Percentiles rank a stretch among this genome's conserved stretches.
These are phyloP conservation scores for Apiospora sp. DNA, from an alignment of 2,329 filamentous ascomycete species.

Conservation along the genomic window DNA sequence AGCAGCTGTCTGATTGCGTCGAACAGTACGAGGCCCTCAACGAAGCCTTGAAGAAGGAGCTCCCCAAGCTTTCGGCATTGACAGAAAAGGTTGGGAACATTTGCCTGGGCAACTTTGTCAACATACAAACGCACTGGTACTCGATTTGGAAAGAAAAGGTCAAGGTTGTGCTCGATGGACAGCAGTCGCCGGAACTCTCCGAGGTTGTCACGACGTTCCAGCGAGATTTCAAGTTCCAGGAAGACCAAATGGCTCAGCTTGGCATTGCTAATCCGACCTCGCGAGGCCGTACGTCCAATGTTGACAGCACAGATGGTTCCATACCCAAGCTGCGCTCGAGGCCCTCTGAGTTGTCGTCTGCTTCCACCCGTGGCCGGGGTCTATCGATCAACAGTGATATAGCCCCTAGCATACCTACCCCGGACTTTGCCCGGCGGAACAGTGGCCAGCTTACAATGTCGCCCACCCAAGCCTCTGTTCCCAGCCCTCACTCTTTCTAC, in stretches of 20 bases:
- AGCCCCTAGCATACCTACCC: conserved; percentile 69
- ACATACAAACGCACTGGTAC: conserved; percentile 86
- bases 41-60: conserved; percentile 89
- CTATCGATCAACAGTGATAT: conserved; percentile 69
- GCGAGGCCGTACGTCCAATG: conserved; percentile 65
- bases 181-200: conserved; percentile 70
- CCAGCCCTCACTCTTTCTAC: conserved; percentile 63
- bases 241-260: conserved; percentile 74
- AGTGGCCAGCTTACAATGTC: conserved; percentile 73
- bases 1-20: conserved; percentile 82
- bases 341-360: conserved; percentile 55
- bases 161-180: conserved; percentile 73
- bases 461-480: conserved; percentile 54
- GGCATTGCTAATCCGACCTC: conserved; percentile 80
- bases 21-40: conserved; percentile 93
- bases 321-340: conserved; percentile 58
- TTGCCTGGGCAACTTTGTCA: conserved; percentile 83
- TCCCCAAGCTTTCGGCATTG: conserved; percentile 81
- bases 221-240: conserved; percentile 78
- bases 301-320: conserved; percentile 62
- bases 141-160: conserved; percentile 85
- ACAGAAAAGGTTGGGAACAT: conserved; percentile 87
- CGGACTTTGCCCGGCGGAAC: conserved; percentile 70
- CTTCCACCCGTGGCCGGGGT: conserved; percentile 58
- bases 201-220: conserved; percentile 82